Evolutionary conservation across 2,329 filamentous ascomycete species (phyloP).

Genomic region (Didymella pinodella): DNA sequence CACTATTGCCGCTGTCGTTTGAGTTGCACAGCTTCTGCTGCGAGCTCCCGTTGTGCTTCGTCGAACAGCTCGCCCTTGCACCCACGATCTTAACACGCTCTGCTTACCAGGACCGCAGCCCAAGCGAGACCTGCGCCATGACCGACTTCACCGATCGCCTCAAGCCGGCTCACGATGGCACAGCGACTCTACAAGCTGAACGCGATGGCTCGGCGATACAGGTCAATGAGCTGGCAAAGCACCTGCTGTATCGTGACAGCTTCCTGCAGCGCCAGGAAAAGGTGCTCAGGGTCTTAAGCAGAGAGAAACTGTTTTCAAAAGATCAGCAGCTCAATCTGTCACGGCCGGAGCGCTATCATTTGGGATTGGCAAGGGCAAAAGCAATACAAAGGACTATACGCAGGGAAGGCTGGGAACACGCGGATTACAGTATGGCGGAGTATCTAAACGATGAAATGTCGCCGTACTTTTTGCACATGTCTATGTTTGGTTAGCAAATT

Average conservation of each 20-base stretch:
- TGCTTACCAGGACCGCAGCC: constrained; percentile 18
- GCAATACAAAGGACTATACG: constrained; percentile 57
- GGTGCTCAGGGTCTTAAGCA: constrained; percentile 55
- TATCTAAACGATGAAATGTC: constrained; percentile 63
- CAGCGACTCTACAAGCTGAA: constrained; percentile 57
- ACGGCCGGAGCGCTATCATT: constrained; percentile 60
- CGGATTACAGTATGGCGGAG: constrained; percentile 61
- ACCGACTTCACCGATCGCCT: constrained; percentile 60
- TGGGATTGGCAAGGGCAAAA: constrained; percentile 62
- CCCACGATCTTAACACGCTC: constrained; percentile 8
- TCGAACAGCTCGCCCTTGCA: constrained; percentile 16
- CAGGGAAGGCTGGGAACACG: constrained; percentile 57
- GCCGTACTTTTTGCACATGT: constrained; percentile 61
- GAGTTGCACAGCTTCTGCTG: constrained; percentile 8
- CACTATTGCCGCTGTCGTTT: constrained; percentile 19
- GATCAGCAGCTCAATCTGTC: constrained; percentile 60
- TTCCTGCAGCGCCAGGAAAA: constrained; percentile 59
- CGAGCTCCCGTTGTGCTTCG: constrained; percentile 9
- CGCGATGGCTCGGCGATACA: constrained; percentile 55
- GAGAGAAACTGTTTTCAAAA: constrained; percentile 60
- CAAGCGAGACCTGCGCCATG: constrained; percentile 43
- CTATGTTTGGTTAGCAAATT: constrained; percentile 57
- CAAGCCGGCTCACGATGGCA: constrained; percentile 57
- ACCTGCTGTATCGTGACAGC: constrained; percentile 57
- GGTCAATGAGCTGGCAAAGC: constrained; percentile 55